These are phyloP conservation scores for Phanerochaete sordida DNA, from an alignment of 768 basidiomycete genomes.

Conservation along the genomic window DNA sequence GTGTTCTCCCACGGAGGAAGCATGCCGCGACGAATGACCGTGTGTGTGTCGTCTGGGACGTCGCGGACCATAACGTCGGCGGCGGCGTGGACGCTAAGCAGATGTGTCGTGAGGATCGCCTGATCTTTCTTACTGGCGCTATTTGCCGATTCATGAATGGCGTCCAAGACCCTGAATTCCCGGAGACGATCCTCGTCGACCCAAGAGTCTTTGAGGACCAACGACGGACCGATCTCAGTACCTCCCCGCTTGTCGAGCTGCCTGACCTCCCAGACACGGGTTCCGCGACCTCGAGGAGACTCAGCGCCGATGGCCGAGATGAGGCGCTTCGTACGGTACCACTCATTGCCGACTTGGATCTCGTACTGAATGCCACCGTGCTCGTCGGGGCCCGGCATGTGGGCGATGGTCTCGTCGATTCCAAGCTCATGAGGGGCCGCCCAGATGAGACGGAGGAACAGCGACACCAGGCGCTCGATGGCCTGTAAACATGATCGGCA, in stretches of 20 bases:
- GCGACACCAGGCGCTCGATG: neutral
- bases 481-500: neutral
- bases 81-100: neutral
- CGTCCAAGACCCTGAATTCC: neutral
- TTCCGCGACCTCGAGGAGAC: constrained; percentile 8
- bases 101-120: neutral
- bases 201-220: constrained; percentile 13
- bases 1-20: neutral
- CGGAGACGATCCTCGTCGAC: constrained; percentile 3
- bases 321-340: constrained; percentile 1
- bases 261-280: constrained; percentile 13
- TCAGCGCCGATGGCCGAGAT: constrained; percentile 7
- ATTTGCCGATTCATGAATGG: neutral
- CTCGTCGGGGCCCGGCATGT: neutral
- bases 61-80: neutral
- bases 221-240: neutral
- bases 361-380: neutral
- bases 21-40: neutral
- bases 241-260: neutral
- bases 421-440: neutral
- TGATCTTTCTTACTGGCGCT: too few relatives aligned
- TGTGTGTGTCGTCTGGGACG: neutral
- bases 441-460: neutral
- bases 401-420: neutral
- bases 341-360: neutral